phyloP scores from a whole-genome alignment of 2,329 filamentous ascomycete genomes.

The Aspergillus thermomutatus region DNA sequence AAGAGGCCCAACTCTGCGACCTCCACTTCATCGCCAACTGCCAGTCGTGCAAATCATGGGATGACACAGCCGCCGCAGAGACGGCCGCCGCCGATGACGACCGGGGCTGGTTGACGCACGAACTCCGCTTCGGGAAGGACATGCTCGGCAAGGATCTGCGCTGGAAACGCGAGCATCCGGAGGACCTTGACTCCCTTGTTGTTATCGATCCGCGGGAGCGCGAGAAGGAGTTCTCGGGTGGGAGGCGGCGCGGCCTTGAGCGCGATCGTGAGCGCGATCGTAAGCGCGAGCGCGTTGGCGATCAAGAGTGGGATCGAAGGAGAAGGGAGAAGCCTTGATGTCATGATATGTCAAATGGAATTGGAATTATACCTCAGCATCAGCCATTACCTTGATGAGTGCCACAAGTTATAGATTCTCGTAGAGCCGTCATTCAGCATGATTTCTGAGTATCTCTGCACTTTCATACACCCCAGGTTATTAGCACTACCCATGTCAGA shows the following conservation, averaged over 20 bases:
- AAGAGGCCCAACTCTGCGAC: constrained; percentile 78
- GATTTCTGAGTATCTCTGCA: no score
- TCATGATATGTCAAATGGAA: background rate
- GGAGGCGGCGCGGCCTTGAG: constrained; percentile 53
- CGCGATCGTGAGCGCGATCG: constrained; percentile 38
- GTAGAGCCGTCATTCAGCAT: no score
- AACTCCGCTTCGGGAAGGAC: constrained; percentile 82
- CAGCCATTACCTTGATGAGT: no score
- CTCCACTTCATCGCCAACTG: constrained; percentile 95
- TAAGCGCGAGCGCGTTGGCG: constrained; percentile 30
- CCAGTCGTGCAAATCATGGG: constrained; percentile 86
- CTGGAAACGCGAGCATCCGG: constrained; percentile 86
- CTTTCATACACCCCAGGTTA: no score
- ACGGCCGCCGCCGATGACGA: constrained; percentile 49
- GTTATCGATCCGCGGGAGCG: constrained; percentile 91
- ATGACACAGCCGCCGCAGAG: constrained; percentile 44
- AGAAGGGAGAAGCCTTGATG: constrained; percentile 3
- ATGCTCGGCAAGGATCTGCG: constrained; percentile 84
- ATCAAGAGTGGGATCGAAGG: constrained; percentile 36
- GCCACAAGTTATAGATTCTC: no score
- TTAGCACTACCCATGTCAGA: no score
- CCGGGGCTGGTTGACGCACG: constrained; percentile 80
- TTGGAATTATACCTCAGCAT: background rate
- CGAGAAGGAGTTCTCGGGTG: constrained; percentile 67
- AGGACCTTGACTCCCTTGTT: constrained; percentile 66